These are phyloP conservation scores for Malus orientalis DNA, from an alignment of 306 rosid genomes.

Conservation along the genomic window DNA sequence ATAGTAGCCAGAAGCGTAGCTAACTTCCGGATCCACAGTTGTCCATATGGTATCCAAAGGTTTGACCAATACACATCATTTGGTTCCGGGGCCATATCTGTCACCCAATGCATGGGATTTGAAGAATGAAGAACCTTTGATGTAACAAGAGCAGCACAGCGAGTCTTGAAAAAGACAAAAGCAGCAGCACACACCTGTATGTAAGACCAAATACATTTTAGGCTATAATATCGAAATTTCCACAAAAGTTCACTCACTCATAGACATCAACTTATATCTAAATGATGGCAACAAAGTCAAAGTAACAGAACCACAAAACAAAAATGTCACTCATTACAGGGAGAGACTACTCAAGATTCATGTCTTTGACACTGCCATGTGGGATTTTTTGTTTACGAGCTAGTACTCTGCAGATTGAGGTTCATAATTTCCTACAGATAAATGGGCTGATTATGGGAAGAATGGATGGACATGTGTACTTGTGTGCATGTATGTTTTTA, in stretches of 20 bases:
- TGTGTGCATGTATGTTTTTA: not conserved
- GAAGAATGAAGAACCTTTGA: constrained; percentile 74
- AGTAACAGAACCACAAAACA: not conserved
- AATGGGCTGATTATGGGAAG: not conserved
- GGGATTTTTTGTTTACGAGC: not conserved
- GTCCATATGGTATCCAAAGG: constrained; percentile 77
- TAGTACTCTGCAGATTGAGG: not conserved
- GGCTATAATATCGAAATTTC: not conserved
- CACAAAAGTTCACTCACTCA: not conserved
- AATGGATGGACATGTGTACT: not conserved
- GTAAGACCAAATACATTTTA: constrained; percentile 4
- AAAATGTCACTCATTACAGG: not conserved
- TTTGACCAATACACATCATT: constrained; percentile 85
- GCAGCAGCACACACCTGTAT: constrained; percentile 87
- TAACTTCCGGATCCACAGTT: constrained; percentile 88
- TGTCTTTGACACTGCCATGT: not conserved
- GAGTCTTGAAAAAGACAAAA: constrained; percentile 88
- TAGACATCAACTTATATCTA: not conserved
- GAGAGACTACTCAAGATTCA: not conserved
- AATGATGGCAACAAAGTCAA: not conserved
- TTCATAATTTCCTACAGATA: not conserved
- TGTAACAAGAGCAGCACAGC: constrained; percentile 66
- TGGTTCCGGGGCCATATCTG: constrained; percentile 85
- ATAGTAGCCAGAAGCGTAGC: constrained; percentile 50
- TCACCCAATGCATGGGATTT: constrained; percentile 95